Percentiles rank a stretch among this genome's conserved stretches.
Evolutionary conservation across 345 rosid species (phyloP).

Genomic region (Hirschfeldia incana): DNA sequence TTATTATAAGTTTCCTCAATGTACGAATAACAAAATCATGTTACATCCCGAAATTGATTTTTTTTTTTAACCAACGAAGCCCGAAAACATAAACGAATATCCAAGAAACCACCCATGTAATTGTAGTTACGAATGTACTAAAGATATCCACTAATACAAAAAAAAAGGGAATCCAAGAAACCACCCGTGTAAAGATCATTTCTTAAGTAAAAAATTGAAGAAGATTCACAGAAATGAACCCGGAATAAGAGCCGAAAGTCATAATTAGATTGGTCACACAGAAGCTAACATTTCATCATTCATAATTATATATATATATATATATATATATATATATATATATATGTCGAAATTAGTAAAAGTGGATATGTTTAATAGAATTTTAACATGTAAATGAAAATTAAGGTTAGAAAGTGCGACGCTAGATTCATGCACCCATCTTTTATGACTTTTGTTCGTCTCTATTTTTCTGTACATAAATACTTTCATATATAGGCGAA

Average conservation of each 20-base stretch:
- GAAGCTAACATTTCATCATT: neutral
- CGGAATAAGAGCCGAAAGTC: slow-evolving; percentile 23
- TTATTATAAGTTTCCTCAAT: slow-evolving; percentile 13
- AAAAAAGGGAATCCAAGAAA: neutral
- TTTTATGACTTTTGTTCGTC: slow-evolving; percentile 19
- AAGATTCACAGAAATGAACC: slow-evolving; percentile 14
- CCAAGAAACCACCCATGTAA: slow-evolving; percentile 5
- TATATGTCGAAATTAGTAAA: neutral
- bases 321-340: slow-evolving; percentile 7
- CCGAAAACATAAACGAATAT: neutral
- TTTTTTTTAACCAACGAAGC: neutral
- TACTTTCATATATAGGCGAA: neutral
- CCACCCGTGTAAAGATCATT: neutral
- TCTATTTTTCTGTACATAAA: neutral
- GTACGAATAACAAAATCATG: slow-evolving; percentile 20
- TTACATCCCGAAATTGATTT: slow-evolving; percentile 3
- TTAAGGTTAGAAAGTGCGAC: slow-evolving; percentile 13
- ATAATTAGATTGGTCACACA: slow-evolving; percentile 9
- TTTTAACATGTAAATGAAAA: slow-evolving; percentile 13
- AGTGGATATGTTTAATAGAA: slow-evolving; percentile 12
- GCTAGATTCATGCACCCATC: slow-evolving; percentile 36
- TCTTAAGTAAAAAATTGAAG: neutral
- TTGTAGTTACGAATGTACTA: neutral
- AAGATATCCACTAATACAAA: neutral
- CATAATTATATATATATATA: neutral